Evolutionary conservation across 1,284 basidiomycete species (phyloP), one percentile per base, ranked within the genome.

Genomic region (Leucoagaricus sp.): DNA sequence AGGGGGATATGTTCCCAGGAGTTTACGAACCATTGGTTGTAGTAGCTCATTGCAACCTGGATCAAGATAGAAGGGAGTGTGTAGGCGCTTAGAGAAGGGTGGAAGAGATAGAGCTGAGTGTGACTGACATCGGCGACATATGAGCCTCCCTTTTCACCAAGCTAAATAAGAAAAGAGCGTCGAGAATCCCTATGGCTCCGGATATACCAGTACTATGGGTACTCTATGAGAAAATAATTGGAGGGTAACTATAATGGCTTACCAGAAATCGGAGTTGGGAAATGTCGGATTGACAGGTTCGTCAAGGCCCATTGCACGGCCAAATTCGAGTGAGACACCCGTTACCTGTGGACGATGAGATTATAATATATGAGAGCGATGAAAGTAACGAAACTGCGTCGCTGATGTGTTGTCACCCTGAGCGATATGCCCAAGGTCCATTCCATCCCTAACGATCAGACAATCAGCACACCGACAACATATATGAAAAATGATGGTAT

Each of bases 371-470:
- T n/a, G 6, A 15, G 41, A 34, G n/a, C 26, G 19, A 8, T 25
- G 8, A 40, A 31, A 38, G 6, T 3, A n/a, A 44, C 42, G 23
- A 1, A 61, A 64, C 63, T 1, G 62, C 63, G 31, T 63, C 61
- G 29, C 58, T 61, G 12, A 63, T 62, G 34, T 65, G 63, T 31
- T 65, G 63, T 62, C 62, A 65, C 7, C 63, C 63, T 3, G 62
- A 63, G 10, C 62, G 48, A 41, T 58, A 28, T 3, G 58, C 38
- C 59, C 61, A 63, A 4, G 62, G 63, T 1, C 62, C 63, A 53
- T 62, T 63, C 62, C 63, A 65, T 25, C 62, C 63, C 60, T 61
- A 49, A 9, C 4, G n/a, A 8, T 46, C 12, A 40, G 41, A 42
- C 9, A 55, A 9, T 19, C 6, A 17, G 31, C 34, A 5, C n/a